phyloP scores from a whole-genome alignment of 768 basidiomycete species.

The Leucogyrophana mollusca region DNA sequence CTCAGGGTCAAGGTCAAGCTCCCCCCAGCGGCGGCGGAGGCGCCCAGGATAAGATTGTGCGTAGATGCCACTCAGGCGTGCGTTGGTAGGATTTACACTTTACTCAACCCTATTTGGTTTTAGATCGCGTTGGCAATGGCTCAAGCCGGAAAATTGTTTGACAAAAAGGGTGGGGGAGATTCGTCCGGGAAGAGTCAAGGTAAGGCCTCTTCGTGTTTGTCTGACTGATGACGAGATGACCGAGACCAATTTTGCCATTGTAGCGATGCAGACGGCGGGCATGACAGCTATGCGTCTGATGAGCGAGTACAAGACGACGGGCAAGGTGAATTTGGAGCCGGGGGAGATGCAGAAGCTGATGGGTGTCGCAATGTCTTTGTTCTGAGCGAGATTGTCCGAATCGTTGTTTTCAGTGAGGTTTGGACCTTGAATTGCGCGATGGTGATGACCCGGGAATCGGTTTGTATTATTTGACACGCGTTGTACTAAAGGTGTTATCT shows the following conservation, averaged over 20 bases:
- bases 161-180: conserved; percentile 26
- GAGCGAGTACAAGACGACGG: conserved; percentile 19
- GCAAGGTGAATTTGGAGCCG: conserved; percentile 22
- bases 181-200: conserved; percentile 26
- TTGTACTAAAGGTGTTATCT: too few species aligned
- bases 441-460: too few species aligned
- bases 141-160: conserved; percentile 29
- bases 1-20: background rate
- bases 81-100: too few species aligned
- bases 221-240: background rate
- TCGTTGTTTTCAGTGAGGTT: too few species aligned
- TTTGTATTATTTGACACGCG: too few species aligned
- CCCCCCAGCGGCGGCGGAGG: conserved; percentile 14
- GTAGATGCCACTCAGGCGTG: conserved; percentile 2
- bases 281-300: conserved; percentile 28
- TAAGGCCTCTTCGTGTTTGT: conserved; percentile 1
- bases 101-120: background rate
- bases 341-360: conserved; percentile 28
- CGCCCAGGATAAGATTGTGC: conserved; percentile 28
- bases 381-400: too few species aligned
- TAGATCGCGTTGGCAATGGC: conserved; percentile 31
- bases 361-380: conserved; percentile 21
- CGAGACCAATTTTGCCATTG: too few species aligned
- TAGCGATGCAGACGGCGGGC: conserved; percentile 32
- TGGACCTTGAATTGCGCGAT: too few species aligned